Evolutionary conservation across 108 stramenopile genomes (phyloP).

Genomic region (Fragilaria radians): DNA sequence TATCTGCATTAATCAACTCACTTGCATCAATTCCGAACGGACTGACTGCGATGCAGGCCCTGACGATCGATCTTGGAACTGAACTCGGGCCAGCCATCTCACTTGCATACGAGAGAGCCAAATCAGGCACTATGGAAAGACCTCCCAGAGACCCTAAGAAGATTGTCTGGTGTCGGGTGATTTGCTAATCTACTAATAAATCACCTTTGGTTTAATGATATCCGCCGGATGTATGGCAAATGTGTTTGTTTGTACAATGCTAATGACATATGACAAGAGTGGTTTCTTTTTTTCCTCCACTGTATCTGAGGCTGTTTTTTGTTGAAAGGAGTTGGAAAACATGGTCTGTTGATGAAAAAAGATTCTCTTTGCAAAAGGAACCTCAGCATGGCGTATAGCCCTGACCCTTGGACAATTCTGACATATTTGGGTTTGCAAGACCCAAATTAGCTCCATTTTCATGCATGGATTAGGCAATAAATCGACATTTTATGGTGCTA

Average conservation of each 20-base stretch:
- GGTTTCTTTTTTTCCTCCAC: too few relatives aligned
- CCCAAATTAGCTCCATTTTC: background rate
- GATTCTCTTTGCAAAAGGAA: background rate
- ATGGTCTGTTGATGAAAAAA: too few relatives aligned
- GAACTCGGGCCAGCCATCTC: conserved; percentile 7
- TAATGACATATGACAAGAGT: too few relatives aligned
- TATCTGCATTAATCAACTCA: background rate
- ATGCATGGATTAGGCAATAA: background rate
- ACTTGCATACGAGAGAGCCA: conserved; percentile 11
- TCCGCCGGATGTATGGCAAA: too few relatives aligned
- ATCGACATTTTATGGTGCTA: background rate
- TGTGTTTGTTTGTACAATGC: too few relatives aligned
- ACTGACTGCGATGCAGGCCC: conserved; percentile 13
- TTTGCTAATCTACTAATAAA: conserved; percentile 3
- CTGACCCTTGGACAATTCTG: background rate
- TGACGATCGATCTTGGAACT: conserved; percentile 15
- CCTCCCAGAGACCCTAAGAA: conserved; percentile 6
- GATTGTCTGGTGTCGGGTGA: conserved; percentile 2
- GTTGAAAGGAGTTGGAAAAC: too few relatives aligned
- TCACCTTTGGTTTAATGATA: too few relatives aligned
- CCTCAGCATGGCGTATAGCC: background rate
- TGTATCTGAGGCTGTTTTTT: too few relatives aligned
- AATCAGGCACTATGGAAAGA: conserved; percentile 7
- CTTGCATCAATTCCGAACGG: background rate
- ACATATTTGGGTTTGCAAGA: conserved; percentile 1